phyloP scores from a whole-genome alignment of 345 rosid genomes.

The Euphorbia lathyris region DNA sequence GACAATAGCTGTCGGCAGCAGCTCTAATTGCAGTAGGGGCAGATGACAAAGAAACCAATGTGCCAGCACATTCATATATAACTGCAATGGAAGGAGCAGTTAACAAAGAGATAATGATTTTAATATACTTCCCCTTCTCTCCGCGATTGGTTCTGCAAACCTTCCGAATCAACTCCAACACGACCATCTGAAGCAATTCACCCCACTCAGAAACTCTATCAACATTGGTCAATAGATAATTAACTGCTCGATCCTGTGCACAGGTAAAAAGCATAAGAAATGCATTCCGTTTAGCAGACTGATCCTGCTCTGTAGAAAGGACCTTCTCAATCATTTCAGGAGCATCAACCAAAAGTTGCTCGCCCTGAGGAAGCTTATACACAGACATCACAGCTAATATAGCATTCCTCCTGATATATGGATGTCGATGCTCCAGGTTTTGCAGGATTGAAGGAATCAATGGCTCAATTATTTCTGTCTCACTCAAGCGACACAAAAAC shows the following conservation, averaged over 20 bases:
- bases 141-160: conserved; percentile 61
- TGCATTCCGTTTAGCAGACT: conserved; percentile 75
- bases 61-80: conserved; percentile 68
- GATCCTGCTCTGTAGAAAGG: conserved; percentile 64
- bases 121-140: conserved; percentile 71
- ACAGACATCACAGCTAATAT: conserved; percentile 67
- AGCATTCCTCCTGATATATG: conserved; percentile 68
- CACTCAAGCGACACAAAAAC: conserved; percentile 69
- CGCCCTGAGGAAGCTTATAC: conserved; percentile 71
- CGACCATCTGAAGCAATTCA: conserved; percentile 74
- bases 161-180: conserved; percentile 66
- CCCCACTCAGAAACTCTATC: conserved; percentile 73
- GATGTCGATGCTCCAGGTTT: conserved; percentile 73
- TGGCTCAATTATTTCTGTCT: conserved; percentile 68
- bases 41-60: conserved; percentile 84
- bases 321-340: conserved; percentile 77
- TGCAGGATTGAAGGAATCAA: conserved; percentile 68
- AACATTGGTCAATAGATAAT: conserved; percentile 59
- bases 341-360: conserved; percentile 69
- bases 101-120: conserved; percentile 65
- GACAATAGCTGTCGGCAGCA: conserved; percentile 81
- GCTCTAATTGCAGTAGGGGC: conserved; percentile 86
- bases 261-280: conserved; percentile 74
- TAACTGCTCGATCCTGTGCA: conserved; percentile 62
- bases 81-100: conserved; percentile 73